Evolutionary conservation across 1,284 basidiomycete genomes (phyloP), one percentile per base, ranked within the genome.

Genomic region (Boletus chippewaensis): DNA sequence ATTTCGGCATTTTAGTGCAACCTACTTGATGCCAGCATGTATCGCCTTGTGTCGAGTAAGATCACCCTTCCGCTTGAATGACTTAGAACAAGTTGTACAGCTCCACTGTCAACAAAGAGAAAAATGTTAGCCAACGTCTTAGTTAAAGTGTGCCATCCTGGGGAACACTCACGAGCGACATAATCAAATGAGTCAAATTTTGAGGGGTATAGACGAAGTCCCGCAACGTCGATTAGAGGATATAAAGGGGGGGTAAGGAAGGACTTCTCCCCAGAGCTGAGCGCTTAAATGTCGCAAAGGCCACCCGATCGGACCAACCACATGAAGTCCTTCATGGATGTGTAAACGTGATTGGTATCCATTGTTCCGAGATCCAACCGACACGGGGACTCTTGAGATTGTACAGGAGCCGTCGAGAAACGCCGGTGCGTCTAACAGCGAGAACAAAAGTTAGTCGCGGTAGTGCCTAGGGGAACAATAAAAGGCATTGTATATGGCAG

Each of bases 31-130:
- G 20, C 74, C 74, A 22, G 61, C 64, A 53, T 83, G 81, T 24
- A 75, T 55, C 16, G 61, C 54, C 46, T 68, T 51, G 55, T 83
- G 81, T 49, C 81, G 76, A 40, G 63, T 73, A 35, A 79, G 70
- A 57, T 83, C 82, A 22, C 73, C 76, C 60, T 74, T 76, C 40
- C 79, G 74, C 10, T 61, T 55, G 55, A 83, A 82, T 24, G 57
- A 45, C 57, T 74, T 78, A 2, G 35, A 22, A 64, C 80, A 82
- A 48, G 54, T 55, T 26, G 59, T 26, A 60, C 77, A 78, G 43
- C 47, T 55, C 59, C 60, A 69, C 61, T 67, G 31, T 31, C 15
- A 43, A 50, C 13, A 16, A 7, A 29, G 26, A 13, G 43, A 15
- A 41, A n/a, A 47, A 32, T 15, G 34, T 63, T 22, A 54, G 46